Conservation (phyloP, 495 filamentous ascomycete genomes). For the Hypomontagnella monticulosa region DNA sequence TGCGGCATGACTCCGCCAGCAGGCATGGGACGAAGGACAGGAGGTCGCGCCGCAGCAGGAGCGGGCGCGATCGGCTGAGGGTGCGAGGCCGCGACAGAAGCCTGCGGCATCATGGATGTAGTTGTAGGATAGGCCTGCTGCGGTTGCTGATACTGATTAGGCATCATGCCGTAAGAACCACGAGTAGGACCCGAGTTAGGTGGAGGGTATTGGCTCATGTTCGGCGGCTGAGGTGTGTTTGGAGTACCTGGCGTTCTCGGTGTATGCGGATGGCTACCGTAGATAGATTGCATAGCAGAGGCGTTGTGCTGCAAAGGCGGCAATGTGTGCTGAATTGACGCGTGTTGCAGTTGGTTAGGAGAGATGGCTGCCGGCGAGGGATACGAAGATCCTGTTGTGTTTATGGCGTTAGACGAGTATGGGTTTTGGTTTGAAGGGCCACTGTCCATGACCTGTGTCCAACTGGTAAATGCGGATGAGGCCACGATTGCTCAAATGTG, state of each 20-base stretch:
- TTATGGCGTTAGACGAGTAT: conserved; percentile 48
- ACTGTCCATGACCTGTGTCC: conserved; percentile 47
- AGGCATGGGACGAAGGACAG: conserved; percentile 68
- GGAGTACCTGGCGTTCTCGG: conserved; percentile 70
- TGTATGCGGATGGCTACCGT: conserved; percentile 70
- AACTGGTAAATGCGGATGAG: conserved; percentile 36
- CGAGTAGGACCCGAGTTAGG: conserved; percentile 65
- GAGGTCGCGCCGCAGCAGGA: conserved; percentile 68
- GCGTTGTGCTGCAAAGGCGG: conserved; percentile 74
- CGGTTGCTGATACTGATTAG: conserved; percentile 62
- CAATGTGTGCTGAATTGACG: conserved; percentile 71
- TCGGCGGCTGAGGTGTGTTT: conserved; percentile 68
- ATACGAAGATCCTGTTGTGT: conserved; percentile 48
- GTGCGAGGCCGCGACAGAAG: conserved; percentile 71
- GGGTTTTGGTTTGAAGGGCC: conserved; percentile 43
- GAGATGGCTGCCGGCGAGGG: conserved; percentile 64
- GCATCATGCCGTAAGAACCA: conserved; percentile 58
- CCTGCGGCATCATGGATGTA: conserved; percentile 71
- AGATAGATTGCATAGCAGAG: conserved; percentile 66
- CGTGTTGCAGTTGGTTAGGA: conserved; percentile 69
- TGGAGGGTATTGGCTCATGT: conserved; percentile 68
- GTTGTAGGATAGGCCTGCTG: conserved; percentile 68
- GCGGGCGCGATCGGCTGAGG: conserved; percentile 78
- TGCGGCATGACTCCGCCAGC: conserved; percentile 66
- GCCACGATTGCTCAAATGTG: conserved; percentile 41